Evolutionary conservation across 2,329 filamentous ascomycete genomes (phyloP).

Genomic region (Bipolaris zeicola): DNA sequence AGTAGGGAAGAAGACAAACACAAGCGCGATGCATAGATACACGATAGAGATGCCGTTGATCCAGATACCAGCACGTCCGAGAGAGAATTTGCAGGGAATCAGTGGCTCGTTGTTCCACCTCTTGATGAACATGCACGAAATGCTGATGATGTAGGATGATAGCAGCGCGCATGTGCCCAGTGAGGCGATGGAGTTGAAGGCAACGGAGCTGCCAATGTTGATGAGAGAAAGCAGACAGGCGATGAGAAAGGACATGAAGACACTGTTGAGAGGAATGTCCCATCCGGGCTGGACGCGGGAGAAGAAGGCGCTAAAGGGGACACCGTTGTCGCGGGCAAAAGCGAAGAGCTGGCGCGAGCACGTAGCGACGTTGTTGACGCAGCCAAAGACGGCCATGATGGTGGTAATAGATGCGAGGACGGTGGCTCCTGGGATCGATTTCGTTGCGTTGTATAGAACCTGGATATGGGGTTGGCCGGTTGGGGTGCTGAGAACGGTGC

Average conservation of each 20-base stretch:
- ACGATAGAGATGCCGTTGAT: conserved; percentile 51
- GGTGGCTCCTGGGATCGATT: conserved; percentile 26
- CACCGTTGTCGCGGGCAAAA: conserved; percentile 40
- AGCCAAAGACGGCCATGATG: conserved; percentile 34
- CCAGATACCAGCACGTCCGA: conserved; percentile 53
- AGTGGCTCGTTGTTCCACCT: conserved; percentile 51
- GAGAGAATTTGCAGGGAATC: conserved; percentile 52
- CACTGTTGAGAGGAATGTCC: conserved; percentile 51
- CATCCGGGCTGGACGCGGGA: conserved; percentile 25
- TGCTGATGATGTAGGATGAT: conserved; percentile 48
- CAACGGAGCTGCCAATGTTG: conserved; percentile 54
- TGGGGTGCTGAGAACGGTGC: conserved; percentile 16
- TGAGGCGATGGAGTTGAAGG: conserved; percentile 35
- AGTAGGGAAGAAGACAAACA: conserved; percentile 55
- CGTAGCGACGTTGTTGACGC: conserved; percentile 34
- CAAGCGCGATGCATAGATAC: conserved; percentile 49
- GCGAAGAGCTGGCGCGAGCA: conserved; percentile 45
- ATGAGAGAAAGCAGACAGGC: conserved; percentile 53
- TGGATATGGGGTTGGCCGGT: conserved; percentile 35
- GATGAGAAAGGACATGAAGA: conserved; percentile 51
- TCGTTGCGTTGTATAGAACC: conserved; percentile 32
- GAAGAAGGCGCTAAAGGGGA: conserved; percentile 16
- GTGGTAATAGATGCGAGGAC: conserved; percentile 33
- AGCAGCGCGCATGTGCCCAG: conserved; percentile 31
- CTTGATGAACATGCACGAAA: conserved; percentile 55